Evolutionary conservation across 306 rosid genomes (phyloP).

Genomic region (Vachellia collinsii): DNA sequence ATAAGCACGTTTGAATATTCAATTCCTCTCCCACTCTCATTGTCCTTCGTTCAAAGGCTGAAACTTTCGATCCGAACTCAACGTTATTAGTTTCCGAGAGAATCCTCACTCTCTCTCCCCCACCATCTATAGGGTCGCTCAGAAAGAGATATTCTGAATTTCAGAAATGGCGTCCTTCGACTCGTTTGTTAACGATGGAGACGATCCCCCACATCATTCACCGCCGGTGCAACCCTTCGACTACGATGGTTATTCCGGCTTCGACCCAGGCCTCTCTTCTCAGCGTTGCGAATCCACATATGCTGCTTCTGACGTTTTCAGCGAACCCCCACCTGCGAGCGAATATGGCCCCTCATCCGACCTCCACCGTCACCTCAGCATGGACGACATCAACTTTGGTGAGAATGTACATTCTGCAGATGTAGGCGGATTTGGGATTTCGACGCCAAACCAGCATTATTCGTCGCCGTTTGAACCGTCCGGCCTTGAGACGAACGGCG

Average conservation of each 20-base stretch:
- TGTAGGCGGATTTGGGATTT: conserved; percentile 52
- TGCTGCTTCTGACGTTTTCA: conserved; percentile 35
- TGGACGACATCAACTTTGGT: neutral
- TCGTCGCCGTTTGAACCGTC: conserved; percentile 61
- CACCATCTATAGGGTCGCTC: conserved; percentile 1
- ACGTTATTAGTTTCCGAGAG: neutral
- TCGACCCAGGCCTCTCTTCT: conserved; percentile 15
- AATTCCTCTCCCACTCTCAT: conserved; percentile 1
- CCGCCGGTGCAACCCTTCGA: conserved; percentile 48
- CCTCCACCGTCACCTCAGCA: conserved; percentile 6
- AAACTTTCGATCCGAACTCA: neutral
- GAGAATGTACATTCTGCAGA: conserved; percentile 40
- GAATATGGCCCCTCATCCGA: conserved; percentile 37
- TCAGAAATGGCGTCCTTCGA: conserved; percentile 61
- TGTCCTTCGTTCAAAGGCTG: conserved; percentile 15
- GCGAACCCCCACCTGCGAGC: conserved; percentile 35
- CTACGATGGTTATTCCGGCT: conserved; percentile 50
- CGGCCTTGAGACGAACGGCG: conserved; percentile 30
- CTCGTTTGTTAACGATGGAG: conserved; percentile 47
- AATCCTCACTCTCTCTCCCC: neutral
- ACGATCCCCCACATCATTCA: conserved; percentile 41
- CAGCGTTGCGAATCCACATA: conserved; percentile 45
- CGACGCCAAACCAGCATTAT: conserved; percentile 50
- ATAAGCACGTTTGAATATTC: neutral
- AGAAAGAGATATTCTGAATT: neutral